Percentiles rank a stretch among this genome's conserved stretches.
Conservation (phyloP, 1,284 basidiomycete species). For the Pseudozyma pruni region DNA sequence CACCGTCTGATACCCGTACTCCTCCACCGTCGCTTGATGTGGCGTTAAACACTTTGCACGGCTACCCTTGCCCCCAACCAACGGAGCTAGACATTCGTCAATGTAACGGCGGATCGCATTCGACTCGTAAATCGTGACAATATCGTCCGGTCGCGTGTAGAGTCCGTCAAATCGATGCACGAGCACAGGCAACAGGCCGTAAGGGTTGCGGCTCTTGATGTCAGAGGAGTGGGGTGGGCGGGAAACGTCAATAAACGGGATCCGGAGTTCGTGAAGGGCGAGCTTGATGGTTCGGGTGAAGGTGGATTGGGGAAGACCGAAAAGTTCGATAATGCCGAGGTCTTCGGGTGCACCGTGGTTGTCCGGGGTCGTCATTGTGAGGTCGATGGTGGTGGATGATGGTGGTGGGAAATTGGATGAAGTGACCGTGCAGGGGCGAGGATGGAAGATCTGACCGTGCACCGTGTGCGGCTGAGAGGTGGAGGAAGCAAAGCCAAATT, state of each 20-base stretch:
- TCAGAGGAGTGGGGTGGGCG: slow-evolving; percentile 31
- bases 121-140: slow-evolving; percentile 31
- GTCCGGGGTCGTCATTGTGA: slow-evolving; percentile 40
- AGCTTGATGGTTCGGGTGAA: slow-evolving; percentile 39
- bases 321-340: slow-evolving; percentile 40
- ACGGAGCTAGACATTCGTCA: slow-evolving; percentile 31
- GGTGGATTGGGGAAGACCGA: slow-evolving; percentile 18
- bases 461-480: no score
- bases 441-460: no score
- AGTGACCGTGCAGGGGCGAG: no score
- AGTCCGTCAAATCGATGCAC: slow-evolving; percentile 42
- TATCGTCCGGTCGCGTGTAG: slow-evolving; percentile 19
- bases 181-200: slow-evolving; percentile 35
- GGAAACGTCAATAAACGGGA: slow-evolving; percentile 25
- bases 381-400: not conserved
- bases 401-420: no score
- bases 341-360: slow-evolving; percentile 28
- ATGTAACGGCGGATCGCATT: slow-evolving; percentile 44
- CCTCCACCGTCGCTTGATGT: no score
- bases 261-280: slow-evolving; percentile 32
- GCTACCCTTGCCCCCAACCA: not conserved
- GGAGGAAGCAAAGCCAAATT: no score
- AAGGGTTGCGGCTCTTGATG: slow-evolving; percentile 28
- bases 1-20: no score
- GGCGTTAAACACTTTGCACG: no score